Evolutionary conservation across 129 eudicot species (phyloP), one percentile per base, ranked within the genome.

Genomic region (Lactuca saligna): DNA sequence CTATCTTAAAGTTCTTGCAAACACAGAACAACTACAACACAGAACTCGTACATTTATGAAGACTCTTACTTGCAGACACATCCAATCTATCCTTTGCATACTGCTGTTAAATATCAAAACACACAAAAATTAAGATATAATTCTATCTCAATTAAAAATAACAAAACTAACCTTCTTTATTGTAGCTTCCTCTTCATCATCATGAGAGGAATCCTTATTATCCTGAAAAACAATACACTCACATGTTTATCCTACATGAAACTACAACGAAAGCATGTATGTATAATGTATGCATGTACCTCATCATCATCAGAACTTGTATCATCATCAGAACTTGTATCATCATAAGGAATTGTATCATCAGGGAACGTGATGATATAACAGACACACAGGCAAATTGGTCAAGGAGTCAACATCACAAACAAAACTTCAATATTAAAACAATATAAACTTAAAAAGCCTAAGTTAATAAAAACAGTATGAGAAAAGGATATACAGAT

Each of bases 1-100:
- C 97, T 0, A 95, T 68, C 11, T 77, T 79, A 68, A 90, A 90
- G 46, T 71, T 65, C 95, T 95, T 90, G 81, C 70, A 64, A 37
- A 46, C 61, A 72, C 54, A 41, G 41, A 39, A 56, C 34, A 33
- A 7, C 1, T 25, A 25, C 29, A 25, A 25, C 29, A 25, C 29
- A 1, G 29, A 25, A 25, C 29, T 25, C 29, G 29, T 25, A 25
- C 29, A 25, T 25, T 25, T 25, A 25, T 25, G 29, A 25, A 25
- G 87, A 6, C 88, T 83, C 65, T 85, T 88, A 7, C 71, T 7
- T 53, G 90, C 83, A 56, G 96, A 75, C 39, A 68, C 93, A 20
- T 65, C 54, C 56, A 84, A 66, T 70, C 97, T 87, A 81, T 91
- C 88, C 82, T 86, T 91, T 80, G 78, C 75, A 54, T 87, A 71